Evolutionary conservation across 2,329 filamentous ascomycete species (phyloP).

Genomic region (Teratosphaeria nubilosa): DNA sequence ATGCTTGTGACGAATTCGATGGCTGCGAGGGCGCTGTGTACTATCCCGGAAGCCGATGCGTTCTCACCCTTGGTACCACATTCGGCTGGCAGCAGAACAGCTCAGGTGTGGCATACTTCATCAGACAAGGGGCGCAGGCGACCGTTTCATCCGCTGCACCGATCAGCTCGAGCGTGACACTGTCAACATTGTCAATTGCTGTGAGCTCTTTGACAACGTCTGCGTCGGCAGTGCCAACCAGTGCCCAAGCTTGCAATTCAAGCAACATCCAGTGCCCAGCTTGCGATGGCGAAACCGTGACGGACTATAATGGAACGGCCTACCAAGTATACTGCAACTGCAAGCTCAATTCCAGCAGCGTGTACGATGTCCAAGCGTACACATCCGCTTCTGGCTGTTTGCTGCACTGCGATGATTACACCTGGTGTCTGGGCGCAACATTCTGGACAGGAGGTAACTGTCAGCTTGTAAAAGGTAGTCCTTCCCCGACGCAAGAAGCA

Average conservation of each 20-base stretch:
- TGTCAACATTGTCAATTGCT: background rate
- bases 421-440: conserved; percentile 14
- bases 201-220: background rate
- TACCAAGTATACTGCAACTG: conserved; percentile 7
- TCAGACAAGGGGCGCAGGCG: background rate
- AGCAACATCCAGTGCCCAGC: conserved; percentile 4
- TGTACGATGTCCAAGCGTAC: conserved; percentile 2
- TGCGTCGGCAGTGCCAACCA: background rate
- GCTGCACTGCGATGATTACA: conserved; percentile 3
- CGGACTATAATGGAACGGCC: background rate
- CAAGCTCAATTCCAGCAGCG: conserved; percentile 1
- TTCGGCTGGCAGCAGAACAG: background rate
- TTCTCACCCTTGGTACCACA: background rate
- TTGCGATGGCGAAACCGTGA: conserved; percentile 3
- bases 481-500: conserved; percentile 5
- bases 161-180: background rate
- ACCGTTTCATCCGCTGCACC: background rate
- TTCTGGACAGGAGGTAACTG: conserved; percentile 16
- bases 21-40: conserved; percentile 4
- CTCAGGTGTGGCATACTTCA: background rate
- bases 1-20: conserved; percentile 15
- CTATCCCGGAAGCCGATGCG: background rate
- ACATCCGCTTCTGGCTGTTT: conserved; percentile 5
- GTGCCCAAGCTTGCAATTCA: background rate
- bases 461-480: conserved; percentile 14